Base-by-base conservation (phyloP, 208 protist species). In the Crithidia brevicula region DNA sequence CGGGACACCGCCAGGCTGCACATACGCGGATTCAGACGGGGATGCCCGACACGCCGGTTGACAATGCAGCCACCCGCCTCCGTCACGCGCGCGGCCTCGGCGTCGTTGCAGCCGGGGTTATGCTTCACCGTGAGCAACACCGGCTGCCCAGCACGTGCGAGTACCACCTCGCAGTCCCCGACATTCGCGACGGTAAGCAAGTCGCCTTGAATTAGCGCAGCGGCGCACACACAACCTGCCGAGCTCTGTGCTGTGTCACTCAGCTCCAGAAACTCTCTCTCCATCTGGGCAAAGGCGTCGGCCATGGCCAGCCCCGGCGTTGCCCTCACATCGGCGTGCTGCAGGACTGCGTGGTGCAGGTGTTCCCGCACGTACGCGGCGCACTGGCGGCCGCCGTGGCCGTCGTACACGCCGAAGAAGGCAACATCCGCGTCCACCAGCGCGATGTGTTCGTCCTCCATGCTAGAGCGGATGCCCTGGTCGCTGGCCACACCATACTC, bases 1-100 rank as follows among this genome's bases (percentile, higher is more conserved):
- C 97, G 83, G 3, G 89, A 94, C 16, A 98, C 80, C 16, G 91
- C 94, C 18, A 98, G 85, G 67, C 82, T 96, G 38, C 84, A 73
- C 10, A 92, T 64, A 16, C 82, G 71, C 51, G 86, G 83, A 52
- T 93, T 93, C 36, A 91, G 86, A 18, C 77, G 79, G 20, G 91
- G 89, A 51, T 97, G 96, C 6, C 94, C 95, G 28, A 98, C 93
- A 38, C 97, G 88, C 28, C 86, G 77, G 78, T 88, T 80, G 22
- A 96, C 66, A 7, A 98, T 84, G 51, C 84, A 91, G 2, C 92
- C 93, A 30, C 93, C 94, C 2, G 86, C 87, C 4, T 60, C 72
- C 47, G 71, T 74, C 47, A 98, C 93, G 31, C 97, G 86, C 45
- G 83, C 60, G 50, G 68, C 74, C 74, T 98, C 83, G 20, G 88